A percentile compares a stretch with the other conserved stretches of the same genome.
These are phyloP conservation scores for Quercus cerris DNA, from an alignment of 306 rosid genomes.

Conservation along the genomic window DNA sequence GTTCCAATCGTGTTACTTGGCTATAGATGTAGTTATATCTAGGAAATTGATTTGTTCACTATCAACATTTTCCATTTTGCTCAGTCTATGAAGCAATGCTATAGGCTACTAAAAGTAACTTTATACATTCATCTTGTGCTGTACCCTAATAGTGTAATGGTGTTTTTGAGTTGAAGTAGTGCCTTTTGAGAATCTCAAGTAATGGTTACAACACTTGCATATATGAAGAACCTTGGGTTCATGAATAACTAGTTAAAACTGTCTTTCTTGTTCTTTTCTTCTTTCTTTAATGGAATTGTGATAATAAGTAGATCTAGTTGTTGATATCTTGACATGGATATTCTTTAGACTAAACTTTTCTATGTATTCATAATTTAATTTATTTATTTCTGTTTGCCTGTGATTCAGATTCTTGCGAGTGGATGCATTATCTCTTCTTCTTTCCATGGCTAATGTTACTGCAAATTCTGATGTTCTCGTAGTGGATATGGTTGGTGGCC, in stretches of 20 bases:
- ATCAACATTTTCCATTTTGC: background rate
- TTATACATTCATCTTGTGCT: background rate
- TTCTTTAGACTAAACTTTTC: background rate
- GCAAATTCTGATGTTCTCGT: constrained; percentile 83
- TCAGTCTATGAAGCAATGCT: background rate
- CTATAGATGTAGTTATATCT: background rate
- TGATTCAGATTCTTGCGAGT: constrained; percentile 77
- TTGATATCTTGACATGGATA: background rate
- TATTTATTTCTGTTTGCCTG: constrained; percentile 9
- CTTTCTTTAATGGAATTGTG: background rate
- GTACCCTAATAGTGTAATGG: background rate
- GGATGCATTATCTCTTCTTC: constrained; percentile 82
- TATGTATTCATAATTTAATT: background rate
- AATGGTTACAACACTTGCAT: background rate
- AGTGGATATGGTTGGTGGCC: constrained; percentile 87
- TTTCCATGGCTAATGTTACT: constrained; percentile 81
- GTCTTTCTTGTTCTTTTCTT: background rate
- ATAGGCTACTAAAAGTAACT: background rate
- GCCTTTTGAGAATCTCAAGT: background rate
- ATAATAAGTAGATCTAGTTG: background rate
- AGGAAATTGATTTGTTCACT: too few species aligned
- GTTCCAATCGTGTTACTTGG: background rate
- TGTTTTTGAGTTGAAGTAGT: background rate
- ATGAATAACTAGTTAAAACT: background rate
- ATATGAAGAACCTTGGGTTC: background rate